Conservation (phyloP, 352 stramenopile genomes). For the Phytopythium helicoides region DNA sequence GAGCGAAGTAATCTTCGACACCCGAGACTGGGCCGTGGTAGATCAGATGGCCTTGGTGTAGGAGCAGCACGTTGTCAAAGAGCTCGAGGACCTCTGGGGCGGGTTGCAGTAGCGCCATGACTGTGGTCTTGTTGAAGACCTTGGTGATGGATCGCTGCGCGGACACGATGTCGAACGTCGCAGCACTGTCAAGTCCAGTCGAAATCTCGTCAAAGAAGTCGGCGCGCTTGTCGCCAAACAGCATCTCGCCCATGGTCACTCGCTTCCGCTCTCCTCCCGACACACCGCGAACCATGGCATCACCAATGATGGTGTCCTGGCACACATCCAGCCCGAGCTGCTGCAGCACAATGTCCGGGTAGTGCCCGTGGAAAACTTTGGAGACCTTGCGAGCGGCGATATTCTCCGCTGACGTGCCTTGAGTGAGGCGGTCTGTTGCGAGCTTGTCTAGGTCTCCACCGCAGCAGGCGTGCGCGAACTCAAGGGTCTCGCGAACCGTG, state of each 20-base stretch:
- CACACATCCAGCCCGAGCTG: slow-evolving; percentile 42
- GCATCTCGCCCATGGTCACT: slow-evolving; percentile 87
- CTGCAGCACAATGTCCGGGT: slow-evolving; percentile 38
- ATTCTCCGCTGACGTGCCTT: slow-evolving; percentile 31
- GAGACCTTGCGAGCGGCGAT: slow-evolving; percentile 16
- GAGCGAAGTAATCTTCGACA: slow-evolving; percentile 20
- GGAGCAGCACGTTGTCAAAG: slow-evolving; percentile 51
- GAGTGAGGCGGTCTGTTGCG: slow-evolving; percentile 38
- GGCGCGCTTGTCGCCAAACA: slow-evolving; percentile 70
- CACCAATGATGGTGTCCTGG: slow-evolving; percentile 52
- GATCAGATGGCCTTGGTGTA: slow-evolving; percentile 79
- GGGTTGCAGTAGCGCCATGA: slow-evolving; percentile 80
- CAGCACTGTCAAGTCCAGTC: slow-evolving; percentile 54
- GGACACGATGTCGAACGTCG: slow-evolving; percentile 47
- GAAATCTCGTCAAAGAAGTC: slow-evolving; percentile 81
- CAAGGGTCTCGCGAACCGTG: slow-evolving; percentile 29
- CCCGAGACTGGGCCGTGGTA: slow-evolving; percentile 37
- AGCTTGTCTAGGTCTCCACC: slow-evolving; percentile 21
- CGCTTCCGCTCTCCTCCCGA: slow-evolving; percentile 88
- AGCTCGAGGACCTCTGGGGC: slow-evolving; percentile 51
- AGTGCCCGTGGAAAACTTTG: slow-evolving; percentile 22
- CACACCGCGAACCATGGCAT: slow-evolving; percentile 55
- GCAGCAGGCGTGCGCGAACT: slow-evolving; percentile 74
- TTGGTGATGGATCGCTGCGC: slow-evolving; percentile 24
- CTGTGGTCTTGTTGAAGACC: slow-evolving; percentile 33